Evolutionary conservation across 1,284 basidiomycete species (phyloP).

Genomic region (Naganishia albida): DNA sequence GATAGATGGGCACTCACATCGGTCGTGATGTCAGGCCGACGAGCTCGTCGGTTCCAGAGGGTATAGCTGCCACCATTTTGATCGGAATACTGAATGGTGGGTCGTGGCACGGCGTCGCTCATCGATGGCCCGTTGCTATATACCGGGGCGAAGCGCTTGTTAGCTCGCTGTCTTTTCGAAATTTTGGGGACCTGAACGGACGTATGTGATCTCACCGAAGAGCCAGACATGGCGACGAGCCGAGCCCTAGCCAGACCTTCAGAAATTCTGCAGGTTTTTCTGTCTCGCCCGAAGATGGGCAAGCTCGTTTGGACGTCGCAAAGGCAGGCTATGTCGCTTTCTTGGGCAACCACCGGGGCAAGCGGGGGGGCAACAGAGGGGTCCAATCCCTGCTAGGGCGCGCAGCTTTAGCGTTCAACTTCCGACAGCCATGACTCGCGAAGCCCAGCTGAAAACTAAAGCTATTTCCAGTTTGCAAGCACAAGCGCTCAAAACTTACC

Average conservation of each 20-base stretch:
- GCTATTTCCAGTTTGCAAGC: neutral
- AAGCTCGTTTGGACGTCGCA: conserved; percentile 4
- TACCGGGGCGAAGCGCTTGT: neutral
- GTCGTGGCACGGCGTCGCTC: neutral
- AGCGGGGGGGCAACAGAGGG: conserved; percentile 26
- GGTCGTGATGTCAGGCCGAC: conserved; percentile 21
- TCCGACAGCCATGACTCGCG: neutral
- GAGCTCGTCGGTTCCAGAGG: conserved; percentile 23
- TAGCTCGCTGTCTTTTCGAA: neutral
- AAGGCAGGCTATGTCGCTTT: conserved; percentile 4
- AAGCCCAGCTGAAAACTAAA: too few relatives aligned
- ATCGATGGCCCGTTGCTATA: neutral
- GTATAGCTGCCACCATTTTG: conserved; percentile 31
- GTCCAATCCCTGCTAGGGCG: neutral
- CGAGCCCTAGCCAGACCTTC: neutral
- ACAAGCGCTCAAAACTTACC: neutral
- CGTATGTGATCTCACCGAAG: neutral
- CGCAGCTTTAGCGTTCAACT: neutral
- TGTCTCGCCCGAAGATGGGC: neutral
- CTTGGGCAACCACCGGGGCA: conserved; percentile 21
- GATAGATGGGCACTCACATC: conserved; percentile 27
- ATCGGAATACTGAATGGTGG: neutral
- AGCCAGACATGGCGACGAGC: neutral
- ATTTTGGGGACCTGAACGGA: conserved; percentile 12
- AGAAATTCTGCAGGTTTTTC: conserved; percentile 1